Base-by-base conservation (phyloP, 2,329 filamentous ascomycete genomes). In the Aschersonia sp. region DNA sequence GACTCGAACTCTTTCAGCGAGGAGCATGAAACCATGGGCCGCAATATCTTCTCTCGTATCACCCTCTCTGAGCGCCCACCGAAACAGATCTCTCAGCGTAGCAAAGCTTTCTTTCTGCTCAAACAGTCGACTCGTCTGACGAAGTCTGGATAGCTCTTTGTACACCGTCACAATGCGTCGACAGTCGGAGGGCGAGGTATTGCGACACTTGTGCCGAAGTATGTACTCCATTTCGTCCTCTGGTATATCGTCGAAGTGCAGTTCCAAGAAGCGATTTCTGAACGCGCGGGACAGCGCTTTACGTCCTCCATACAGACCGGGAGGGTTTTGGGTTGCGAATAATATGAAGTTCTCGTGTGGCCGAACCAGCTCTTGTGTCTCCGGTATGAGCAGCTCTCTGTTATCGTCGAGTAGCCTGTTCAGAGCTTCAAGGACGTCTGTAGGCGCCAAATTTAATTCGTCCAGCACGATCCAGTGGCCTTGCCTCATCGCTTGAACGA, bases 391-490 rank as follows among this genome's bases (percentile, higher is more conserved):
- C 4, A 99, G 77, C 64, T 99, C 92, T 51, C 92, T 77, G 56
- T 98, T 99, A 59, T 99, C 92, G 57, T 99, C 92, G 1, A 99
- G 72, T 0, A 99, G 75, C 56, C 92, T 83, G 64, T 99, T 99
- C 40, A 99, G 72, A 0, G 92, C 92, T 67, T 99, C 92, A 0
- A 98, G 73, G 29, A 99, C 91, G 68, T 99, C 92, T 0, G 91
- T 97, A 0, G 94, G 92, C 0, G 94, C 94, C 59, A 99, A 67
- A 60, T 99, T 99, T 49, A 99, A 74, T 63, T 99, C 94, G 60
- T 99, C 92, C 1, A 99, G 79, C 28, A 98, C 91, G 52, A 98
- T 94, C 92, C 92, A 99, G 60, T 95, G 86, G 7, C 92, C 92
- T 61, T 94, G 82, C 44, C 91, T 78, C 61, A 99, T 78, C 4